These are phyloP conservation scores for Coelastrella sp. DNA, from an alignment of 139 green algal species.

Conservation along the genomic window DNA sequence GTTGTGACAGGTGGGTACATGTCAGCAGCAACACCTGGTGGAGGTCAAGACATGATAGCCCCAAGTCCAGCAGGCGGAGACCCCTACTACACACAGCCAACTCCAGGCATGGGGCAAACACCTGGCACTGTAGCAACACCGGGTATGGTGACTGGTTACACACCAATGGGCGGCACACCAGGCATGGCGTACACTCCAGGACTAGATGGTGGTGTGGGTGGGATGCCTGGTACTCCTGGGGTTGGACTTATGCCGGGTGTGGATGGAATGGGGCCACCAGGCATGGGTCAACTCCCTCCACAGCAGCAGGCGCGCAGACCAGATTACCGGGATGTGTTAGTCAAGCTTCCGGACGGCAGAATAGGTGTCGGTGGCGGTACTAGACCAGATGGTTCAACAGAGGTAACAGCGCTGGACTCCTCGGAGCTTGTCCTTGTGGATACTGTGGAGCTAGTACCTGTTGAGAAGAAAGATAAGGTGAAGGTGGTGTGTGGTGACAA, in stretches of 20 bases:
- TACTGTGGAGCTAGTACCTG: conserved; percentile 17
- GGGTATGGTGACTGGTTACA: conserved; percentile 35
- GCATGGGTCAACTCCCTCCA: neutral
- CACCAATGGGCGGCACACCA: neutral
- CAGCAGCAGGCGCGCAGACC: neutral
- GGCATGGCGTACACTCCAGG: conserved; percentile 18
- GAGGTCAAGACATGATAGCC: neutral
- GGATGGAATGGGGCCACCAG: neutral
- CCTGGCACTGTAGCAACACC: conserved; percentile 41
- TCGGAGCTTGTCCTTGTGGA: conserved; percentile 1
- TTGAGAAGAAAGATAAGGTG: conserved; percentile 30
- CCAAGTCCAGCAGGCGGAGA: conserved; percentile 20
- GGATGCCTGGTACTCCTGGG: conserved; percentile 22
- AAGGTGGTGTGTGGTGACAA: conserved; percentile 45
- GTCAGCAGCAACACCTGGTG: conserved; percentile 10
- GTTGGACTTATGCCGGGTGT: neutral
- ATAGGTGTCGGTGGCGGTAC: conserved; percentile 18
- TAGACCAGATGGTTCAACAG: neutral
- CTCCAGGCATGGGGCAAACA: conserved; percentile 8
- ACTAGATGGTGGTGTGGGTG: conserved; percentile 2
- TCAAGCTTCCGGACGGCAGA: conserved; percentile 21
- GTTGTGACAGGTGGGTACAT: conserved; percentile 7
- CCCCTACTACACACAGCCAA: neutral
- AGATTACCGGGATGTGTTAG: conserved; percentile 25
- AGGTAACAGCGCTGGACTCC: neutral